Base-by-base conservation (phyloP, 192 early-diverging fungal genomes). In the Umbelopsis sp. region DNA sequence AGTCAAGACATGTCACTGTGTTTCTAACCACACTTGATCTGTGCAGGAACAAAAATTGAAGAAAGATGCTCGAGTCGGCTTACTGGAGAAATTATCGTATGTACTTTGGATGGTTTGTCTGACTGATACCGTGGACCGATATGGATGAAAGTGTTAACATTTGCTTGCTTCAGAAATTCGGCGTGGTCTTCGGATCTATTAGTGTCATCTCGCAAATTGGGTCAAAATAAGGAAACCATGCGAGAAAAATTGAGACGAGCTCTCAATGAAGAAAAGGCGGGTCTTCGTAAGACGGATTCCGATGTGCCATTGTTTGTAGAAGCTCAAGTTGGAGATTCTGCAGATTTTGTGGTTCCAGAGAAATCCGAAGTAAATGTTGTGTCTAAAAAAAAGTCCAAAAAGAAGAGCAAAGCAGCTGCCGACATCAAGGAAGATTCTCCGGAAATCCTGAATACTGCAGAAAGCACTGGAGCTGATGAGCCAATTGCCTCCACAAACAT, bases 11-110 rank as follows among this genome's bases (percentile, higher is more conserved):
- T 16, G 25, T 12, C 8, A 35, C 46, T 21, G 35, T 49, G 30
- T 46, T 10, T 45, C 27, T 27, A 18, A 37, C 18, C 23, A 55
- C n/a, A 25, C 49, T 50, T 46, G 47, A 41, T 64, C 49, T 45
- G 46, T 55, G 20, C 47, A 89, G 87, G 87, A 91, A 65, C 89
- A 91, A 82, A 92, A 94, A 77, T 72, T 92, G 72, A 91, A 92
- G 75, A 94, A 94, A 76, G 91, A 92, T 51, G 88, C 89, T 67
- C 80, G 91, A 25, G 89, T 82, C 8, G 84, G 74, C 23, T 67
- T 92, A 51, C 66, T 94, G 20, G 89, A 91, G 37, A 87, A 88
- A 37, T 67, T 88, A 15, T 80, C 85, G 78, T 80, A 80, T 55
- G 73, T 73, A 12, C 12, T 2, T 44, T n/a, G 11, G 5, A 2